These are phyloP conservation scores for Apiospora pterosperma DNA, from an alignment of 2,329 filamentous ascomycete species.

Conservation along the genomic window DNA sequence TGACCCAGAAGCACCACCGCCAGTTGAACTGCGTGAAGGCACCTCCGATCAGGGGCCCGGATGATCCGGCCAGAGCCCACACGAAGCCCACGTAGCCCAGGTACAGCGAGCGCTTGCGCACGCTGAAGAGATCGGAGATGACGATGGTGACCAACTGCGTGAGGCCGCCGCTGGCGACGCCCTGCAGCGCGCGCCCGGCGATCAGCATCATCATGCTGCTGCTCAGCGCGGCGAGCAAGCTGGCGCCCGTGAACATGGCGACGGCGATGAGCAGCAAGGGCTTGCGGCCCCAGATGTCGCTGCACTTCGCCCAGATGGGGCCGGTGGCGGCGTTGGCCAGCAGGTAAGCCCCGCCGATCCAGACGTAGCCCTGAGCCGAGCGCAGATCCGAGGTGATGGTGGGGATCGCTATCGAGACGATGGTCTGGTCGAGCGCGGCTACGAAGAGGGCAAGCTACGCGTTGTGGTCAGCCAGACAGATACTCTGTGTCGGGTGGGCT, in stretches of 20 bases:
- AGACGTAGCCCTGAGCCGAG: slow-evolving; percentile 63
- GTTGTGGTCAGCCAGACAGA: not conserved
- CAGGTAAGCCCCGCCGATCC: slow-evolving; percentile 68
- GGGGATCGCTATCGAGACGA: slow-evolving; percentile 58
- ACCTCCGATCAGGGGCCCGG: slow-evolving; percentile 50
- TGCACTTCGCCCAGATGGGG: slow-evolving; percentile 30
- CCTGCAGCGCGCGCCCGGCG: slow-evolving; percentile 40
- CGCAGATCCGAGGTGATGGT: slow-evolving; percentile 51
- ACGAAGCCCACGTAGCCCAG: slow-evolving; percentile 22
- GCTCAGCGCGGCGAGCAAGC: slow-evolving; percentile 24
- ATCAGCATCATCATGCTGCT: slow-evolving; percentile 39
- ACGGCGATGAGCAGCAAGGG: slow-evolving; percentile 14
- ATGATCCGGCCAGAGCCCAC: slow-evolving; percentile 50
- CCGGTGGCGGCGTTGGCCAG: slow-evolving; percentile 62
- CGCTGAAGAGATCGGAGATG: slow-evolving; percentile 32
- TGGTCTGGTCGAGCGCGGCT: slow-evolving; percentile 64
- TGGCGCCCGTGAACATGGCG: slow-evolving; percentile 12
- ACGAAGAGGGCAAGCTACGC: slow-evolving; percentile 48
- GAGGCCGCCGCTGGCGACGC: slow-evolving; percentile 11
- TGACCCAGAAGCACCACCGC: slow-evolving; percentile 66
- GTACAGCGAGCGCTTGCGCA: slow-evolving; percentile 35
- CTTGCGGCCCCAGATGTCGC: slow-evolving; percentile 12
- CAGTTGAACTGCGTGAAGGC: slow-evolving; percentile 50
- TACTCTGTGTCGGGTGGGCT: not conserved
- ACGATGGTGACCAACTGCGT: slow-evolving; percentile 13